Conservation (phyloP, 352 stramenopile species). For the Globisporangium orthogonon region DNA sequence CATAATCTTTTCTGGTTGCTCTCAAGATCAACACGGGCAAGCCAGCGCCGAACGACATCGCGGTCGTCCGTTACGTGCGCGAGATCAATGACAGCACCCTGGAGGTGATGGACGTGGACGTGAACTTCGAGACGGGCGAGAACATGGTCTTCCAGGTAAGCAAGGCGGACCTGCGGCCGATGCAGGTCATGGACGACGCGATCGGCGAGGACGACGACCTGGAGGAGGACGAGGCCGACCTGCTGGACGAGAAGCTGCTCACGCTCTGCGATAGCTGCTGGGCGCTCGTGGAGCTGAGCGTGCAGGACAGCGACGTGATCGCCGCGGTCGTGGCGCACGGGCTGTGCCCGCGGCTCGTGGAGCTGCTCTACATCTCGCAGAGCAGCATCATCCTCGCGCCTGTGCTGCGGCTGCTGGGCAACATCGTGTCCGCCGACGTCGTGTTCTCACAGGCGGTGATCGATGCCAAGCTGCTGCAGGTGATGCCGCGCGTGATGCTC, state of each 20-base stretch:
- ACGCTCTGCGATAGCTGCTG: conserved; percentile 84
- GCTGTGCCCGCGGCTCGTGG: conserved; percentile 65
- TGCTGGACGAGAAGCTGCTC: conserved; percentile 80
- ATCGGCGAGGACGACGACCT: conserved; percentile 72
- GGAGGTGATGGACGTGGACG: conserved; percentile 83
- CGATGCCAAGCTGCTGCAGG: conserved; percentile 69
- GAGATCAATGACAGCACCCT: conserved; percentile 68
- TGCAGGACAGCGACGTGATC: conserved; percentile 65
- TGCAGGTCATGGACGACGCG: conserved; percentile 79
- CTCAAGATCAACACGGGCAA: conserved; percentile 65
- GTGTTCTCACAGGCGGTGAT: conserved; percentile 70
- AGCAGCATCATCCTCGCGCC: conserved; percentile 79
- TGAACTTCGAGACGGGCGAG: conserved; percentile 86
- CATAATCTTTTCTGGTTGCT: neutral
- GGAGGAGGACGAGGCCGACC: conserved; percentile 61
- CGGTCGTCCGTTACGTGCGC: conserved; percentile 75
- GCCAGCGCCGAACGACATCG: conserved; percentile 76
- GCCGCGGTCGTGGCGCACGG: conserved; percentile 50
- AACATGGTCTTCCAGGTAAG: conserved; percentile 73
- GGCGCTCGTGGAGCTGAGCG: conserved; percentile 76
- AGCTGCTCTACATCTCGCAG: conserved; percentile 79
- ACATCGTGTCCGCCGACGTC: conserved; percentile 81
- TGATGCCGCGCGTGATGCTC: conserved; percentile 78
- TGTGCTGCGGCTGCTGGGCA: conserved; percentile 67
- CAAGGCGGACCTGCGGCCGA: conserved; percentile 47